Base-by-base conservation (phyloP, 805 yeast species). In the Zygosaccharomyces bisporus region DNA sequence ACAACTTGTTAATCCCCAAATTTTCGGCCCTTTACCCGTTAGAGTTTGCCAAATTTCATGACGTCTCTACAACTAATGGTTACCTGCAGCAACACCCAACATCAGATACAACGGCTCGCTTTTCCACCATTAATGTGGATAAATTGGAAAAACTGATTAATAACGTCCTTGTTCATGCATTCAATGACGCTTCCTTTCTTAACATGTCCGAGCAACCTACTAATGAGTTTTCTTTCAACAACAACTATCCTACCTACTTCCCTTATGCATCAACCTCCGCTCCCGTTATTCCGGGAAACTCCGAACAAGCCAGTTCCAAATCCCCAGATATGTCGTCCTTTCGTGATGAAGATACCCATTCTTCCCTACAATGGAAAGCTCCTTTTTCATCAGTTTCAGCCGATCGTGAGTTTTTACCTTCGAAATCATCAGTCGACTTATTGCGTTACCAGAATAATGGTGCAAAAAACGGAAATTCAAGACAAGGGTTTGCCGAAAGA, bases 131-230 rank as follows among this genome's bases (percentile, higher is more conserved):
- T 9, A 52, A 61, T 42, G 48, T 51, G 12, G 54, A 54, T 21
- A 57, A 49, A n/a, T 42, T 61, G 31, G 63, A 59, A 32, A 54
- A 57, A 36, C 42, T 56, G 8, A 61, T 63, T 25, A 59, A 63
- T 38, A 53, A 61, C 19, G 61, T 63, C 8, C 42, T 61, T 12
- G 60, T 63, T 3, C 52, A 58, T 41, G 57, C 66, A 3, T 63
- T 61, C 36, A 63, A 63, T 41, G 67, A 63, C 43, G 47, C 62
- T 3, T 58, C 64, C 3, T 63, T 56, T 38, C 46, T 63, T 24
- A 59, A 58, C 27, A 60, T 63, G 64, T 45, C 60, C 3, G 60
- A 57, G 4, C 56, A 56, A 37, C 39, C 54, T 1, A 47, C 56
- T 12, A 56, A 57, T 24, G 63, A 58, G 34, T 60, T 60, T 33